These are phyloP conservation scores for Huntiella omanensis DNA, from an alignment of 2,329 filamentous ascomycete species.

Conservation along the genomic window DNA sequence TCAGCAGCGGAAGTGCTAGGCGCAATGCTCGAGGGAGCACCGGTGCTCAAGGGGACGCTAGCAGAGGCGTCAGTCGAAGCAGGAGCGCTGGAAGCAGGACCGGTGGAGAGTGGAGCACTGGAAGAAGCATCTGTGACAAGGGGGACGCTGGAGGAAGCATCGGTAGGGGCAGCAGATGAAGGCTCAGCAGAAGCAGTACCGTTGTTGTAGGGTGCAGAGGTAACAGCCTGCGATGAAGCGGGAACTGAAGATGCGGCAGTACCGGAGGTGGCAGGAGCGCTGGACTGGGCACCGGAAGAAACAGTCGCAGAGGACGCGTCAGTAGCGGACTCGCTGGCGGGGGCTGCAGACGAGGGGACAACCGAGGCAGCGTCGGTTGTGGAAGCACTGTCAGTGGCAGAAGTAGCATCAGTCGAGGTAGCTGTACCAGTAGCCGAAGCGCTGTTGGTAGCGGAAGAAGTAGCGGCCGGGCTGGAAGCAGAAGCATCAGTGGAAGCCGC, in stretches of 20 bases:
- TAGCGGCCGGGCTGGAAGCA: neutral
- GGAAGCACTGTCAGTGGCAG: neutral
- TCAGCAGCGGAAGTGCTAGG: neutral
- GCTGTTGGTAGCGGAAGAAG: neutral
- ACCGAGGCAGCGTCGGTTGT: too few species aligned
- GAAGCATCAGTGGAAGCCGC: neutral
- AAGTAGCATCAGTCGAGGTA: neutral
- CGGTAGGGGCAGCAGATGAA: neutral
- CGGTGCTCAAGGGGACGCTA: neutral
- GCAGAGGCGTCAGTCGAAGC: neutral
- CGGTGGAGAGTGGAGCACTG: neutral
- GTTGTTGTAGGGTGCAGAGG: neutral
- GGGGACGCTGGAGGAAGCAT: too few species aligned
- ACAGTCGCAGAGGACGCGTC: too few species aligned
- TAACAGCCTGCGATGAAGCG: neutral
- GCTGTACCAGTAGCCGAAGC: neutral
- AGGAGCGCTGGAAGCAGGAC: too few species aligned
- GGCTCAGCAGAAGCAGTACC: neutral
- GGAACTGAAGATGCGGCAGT: too few species aligned
- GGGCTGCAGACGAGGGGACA: neutral
- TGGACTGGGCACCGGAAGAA: too few species aligned
- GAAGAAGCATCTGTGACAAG: too few species aligned
- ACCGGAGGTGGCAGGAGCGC: too few species aligned
- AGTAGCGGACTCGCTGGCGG: neutral
- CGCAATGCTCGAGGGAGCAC: neutral